phyloP scores from a whole-genome alignment of 2,329 filamentous ascomycete genomes.

The Claviceps lovelessii region DNA sequence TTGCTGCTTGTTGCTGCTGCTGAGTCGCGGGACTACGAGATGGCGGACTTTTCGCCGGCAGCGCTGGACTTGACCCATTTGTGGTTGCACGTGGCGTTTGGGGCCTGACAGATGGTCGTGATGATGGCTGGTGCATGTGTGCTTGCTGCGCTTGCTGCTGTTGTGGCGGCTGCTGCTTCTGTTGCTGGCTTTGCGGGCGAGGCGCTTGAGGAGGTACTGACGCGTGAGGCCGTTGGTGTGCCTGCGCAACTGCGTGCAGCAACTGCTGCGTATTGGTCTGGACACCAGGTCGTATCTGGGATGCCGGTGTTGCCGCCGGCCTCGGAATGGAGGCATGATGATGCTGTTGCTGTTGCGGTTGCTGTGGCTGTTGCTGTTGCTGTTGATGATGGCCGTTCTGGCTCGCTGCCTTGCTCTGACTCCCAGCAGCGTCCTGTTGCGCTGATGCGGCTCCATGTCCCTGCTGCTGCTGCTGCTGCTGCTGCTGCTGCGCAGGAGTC shows the following conservation, averaged over 20 bases:
- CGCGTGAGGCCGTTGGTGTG: constrained; percentile 13
- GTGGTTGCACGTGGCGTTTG: background rate
- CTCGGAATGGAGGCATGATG: constrained; percentile 1
- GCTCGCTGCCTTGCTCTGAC: background rate
- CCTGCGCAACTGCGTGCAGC: constrained; percentile 13
- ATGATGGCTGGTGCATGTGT: constrained; percentile 4
- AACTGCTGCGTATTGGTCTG: constrained; percentile 18
- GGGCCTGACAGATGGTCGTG: background rate
- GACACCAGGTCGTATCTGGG: constrained; percentile 13
- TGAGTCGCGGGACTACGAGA: background rate
- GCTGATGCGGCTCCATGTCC: constrained; percentile 5
- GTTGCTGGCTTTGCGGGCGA: constrained; percentile 8
- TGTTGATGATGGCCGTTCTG: background rate
- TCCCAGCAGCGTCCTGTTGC: background rate
- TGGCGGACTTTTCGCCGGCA: background rate
- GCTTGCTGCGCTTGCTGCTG: constrained; percentile 8
- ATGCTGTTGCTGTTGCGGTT: background rate
- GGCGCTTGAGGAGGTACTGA: constrained; percentile 15
- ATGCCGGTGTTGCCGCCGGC: constrained; percentile 9
- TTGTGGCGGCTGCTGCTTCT: constrained; percentile 7
- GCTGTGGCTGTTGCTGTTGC: background rate
- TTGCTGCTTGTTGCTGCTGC: background rate
- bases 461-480: background rate
- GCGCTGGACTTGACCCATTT: background rate
- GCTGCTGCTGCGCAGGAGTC: constrained; percentile 4